Evolutionary conservation across 169 alveolate species (phyloP).

Genomic region (Cryptosporidium felis): DNA sequence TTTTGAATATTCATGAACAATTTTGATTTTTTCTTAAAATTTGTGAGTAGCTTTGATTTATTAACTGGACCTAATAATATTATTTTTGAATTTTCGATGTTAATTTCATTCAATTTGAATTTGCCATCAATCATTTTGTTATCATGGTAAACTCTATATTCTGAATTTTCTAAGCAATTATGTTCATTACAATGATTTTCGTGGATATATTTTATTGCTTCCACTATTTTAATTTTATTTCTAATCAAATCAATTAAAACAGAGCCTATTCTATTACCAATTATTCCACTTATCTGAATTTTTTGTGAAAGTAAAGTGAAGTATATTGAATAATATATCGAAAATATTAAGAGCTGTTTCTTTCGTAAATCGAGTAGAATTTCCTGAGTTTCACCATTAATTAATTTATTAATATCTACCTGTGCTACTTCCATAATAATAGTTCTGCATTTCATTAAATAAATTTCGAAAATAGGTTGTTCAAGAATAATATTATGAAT

Average conservation of each 20-base stretch:
- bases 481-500: background rate
- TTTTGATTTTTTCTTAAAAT: background rate
- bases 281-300: background rate
- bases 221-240: background rate
- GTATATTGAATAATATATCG: constrained; percentile 39
- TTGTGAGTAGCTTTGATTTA: background rate
- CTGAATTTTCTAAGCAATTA: background rate
- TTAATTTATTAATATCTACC: background rate
- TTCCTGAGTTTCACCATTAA: background rate
- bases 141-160: background rate
- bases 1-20: background rate
- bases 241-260: background rate
- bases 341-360: background rate
- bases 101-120: background rate
- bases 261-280: constrained; percentile 16
- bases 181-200: background rate
- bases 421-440: background rate
- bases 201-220: background rate
- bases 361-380: background rate
- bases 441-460: background rate
- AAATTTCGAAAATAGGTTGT: background rate
- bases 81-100: background rate
- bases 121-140: background rate
- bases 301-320: background rate
- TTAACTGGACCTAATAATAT: constrained; percentile 5